Evolutionary conservation across 208 protist species (phyloP), one percentile per base, ranked within the genome.

Genomic region (Angomonas ambiguus): DNA sequence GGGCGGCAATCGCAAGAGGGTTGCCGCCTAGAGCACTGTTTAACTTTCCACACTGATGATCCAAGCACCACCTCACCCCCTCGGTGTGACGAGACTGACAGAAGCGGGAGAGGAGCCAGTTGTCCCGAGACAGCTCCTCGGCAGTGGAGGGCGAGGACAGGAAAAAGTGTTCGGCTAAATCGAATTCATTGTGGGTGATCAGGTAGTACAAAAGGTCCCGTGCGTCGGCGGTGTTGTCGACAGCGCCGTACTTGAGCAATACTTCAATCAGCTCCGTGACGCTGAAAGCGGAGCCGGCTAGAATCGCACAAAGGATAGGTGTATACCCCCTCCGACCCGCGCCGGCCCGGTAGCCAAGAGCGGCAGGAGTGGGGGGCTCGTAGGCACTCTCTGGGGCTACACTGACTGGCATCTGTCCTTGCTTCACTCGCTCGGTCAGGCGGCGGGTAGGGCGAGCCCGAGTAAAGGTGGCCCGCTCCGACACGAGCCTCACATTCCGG

Each of bases 11-110:
- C 20, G 76, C 61, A n/a, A 92, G 71, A 38, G 82, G 82, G 27
- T 77, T 75, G 51, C 64, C 63, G 58, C 64, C 71, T 24, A 55
- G 42, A 16, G 51, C 59, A 1, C 72, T 62, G 38, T 77, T 76
- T 31, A 83, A 41, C 33, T 72, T 59, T 56, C 82, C 77, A 59
- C 58, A 72, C 27, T 71, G 62, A 34, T 60, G 72, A 60, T 85
- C 82, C 2, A 85, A 51, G 34, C 85, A 92, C 85, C 85, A 92
- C 27, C 82, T 76, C 53, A 90, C 65, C 60, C 51, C 79, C 65
- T 61, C 31, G 6, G 13, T 18, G 13, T 41, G 8, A 41, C 34
- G 28, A 13, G 62, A 31, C 6, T 58, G 49, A 58, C 74, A 81
- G 45, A 85, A 68, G 1, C 79, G 77, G 65, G 73, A 83, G 34